Conservation (phyloP, 2,329 filamentous ascomycete genomes). For the Cadophora sp. region DNA sequence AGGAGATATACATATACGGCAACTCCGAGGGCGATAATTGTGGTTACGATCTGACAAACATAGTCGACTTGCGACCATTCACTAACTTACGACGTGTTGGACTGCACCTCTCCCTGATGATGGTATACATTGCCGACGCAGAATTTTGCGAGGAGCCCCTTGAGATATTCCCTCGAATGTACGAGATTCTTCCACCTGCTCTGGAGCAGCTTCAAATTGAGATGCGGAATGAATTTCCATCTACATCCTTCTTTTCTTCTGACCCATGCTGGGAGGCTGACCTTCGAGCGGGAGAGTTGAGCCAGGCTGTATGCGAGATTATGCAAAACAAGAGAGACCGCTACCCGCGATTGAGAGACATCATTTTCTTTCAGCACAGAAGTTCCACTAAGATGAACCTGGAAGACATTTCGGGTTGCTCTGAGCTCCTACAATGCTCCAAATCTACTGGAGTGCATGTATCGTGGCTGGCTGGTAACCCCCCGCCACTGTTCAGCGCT, state of each 20-base stretch:
- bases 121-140: not conserved
- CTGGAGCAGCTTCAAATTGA: not conserved
- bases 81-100: not conserved
- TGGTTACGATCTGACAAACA: not conserved
- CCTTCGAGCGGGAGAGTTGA: conserved; percentile 1
- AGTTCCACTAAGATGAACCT: no score
- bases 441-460: no score
- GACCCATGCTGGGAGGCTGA: not conserved
- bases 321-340: not conserved
- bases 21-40: not conserved
- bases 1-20: not conserved
- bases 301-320: not conserved
- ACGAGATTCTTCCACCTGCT: not conserved
- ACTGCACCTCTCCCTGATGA: not conserved
- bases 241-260: not conserved
- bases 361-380: not conserved
- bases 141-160: not conserved
- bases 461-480: no score
- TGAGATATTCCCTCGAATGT: not conserved
- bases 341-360: not conserved
- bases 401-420: no score
- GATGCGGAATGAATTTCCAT: not conserved
- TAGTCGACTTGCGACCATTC: not conserved
- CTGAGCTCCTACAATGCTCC: no score
- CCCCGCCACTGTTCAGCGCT: no score